Percentiles rank a stretch among this genome's conserved stretches.
phyloP scores from a whole-genome alignment of 345 rosid genomes.

The Melaleuca alternifolia region DNA sequence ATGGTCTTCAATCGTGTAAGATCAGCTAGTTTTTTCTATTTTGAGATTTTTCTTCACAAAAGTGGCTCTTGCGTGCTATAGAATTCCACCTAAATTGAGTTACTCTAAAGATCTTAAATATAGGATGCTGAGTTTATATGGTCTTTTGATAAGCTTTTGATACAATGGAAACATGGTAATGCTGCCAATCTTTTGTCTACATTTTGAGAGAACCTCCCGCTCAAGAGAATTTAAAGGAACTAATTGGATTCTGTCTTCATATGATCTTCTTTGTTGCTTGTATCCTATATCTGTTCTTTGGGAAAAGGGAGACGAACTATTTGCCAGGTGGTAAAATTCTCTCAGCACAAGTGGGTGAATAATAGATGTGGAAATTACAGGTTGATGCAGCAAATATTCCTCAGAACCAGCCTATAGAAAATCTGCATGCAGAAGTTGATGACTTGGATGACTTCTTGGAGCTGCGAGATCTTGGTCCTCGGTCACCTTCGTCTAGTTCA shows the following conservation, averaged over 20 bases:
- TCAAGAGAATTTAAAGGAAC: neutral
- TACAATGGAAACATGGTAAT: neutral
- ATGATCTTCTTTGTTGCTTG: neutral
- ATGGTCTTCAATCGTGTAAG: neutral
- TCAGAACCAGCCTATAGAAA: constrained; percentile 8
- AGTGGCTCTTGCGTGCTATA: neutral
- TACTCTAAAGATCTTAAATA: neutral
- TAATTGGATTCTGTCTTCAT: neutral
- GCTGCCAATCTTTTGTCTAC: neutral
- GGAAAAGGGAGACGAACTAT: neutral
- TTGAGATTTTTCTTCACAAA: neutral
- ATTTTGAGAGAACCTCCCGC: neutral
- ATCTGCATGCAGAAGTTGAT: constrained; percentile 2
- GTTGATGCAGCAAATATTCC: constrained; percentile 8
- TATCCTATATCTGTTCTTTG: neutral
- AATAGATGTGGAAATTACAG: neutral
- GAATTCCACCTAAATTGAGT: neutral
- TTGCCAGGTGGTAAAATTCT: neutral
- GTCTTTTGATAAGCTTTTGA: neutral
- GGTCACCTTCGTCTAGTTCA: constrained; percentile 35
- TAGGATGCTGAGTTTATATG: neutral
- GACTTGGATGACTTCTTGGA: constrained; percentile 29
- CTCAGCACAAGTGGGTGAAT: neutral
- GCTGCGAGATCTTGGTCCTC: constrained; percentile 31
- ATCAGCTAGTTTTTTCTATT: neutral